phyloP scores from a whole-genome alignment of 116 monocot genomes.

The Cymodocea nodosa region DNA sequence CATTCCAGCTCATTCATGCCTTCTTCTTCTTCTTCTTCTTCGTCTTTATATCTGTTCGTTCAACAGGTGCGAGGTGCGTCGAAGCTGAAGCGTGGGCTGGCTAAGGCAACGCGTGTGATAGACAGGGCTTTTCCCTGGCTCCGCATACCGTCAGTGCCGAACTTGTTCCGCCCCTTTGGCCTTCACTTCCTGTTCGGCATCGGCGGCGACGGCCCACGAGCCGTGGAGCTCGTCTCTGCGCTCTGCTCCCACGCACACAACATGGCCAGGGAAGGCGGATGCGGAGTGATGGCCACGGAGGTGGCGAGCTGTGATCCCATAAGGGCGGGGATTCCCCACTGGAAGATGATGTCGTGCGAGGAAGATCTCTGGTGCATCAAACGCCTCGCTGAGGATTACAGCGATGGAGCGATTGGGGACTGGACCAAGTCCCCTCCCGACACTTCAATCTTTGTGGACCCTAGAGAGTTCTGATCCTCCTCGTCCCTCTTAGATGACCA shows the following conservation, averaged over 20 bases:
- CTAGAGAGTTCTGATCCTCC: constrained; percentile 54
- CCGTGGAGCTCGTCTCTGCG: constrained; percentile 18
- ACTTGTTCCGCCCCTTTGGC: constrained; percentile 76
- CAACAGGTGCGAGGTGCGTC: constrained; percentile 32
- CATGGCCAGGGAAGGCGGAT: constrained; percentile 47
- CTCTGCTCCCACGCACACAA: constrained; percentile 71
- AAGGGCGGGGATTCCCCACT: constrained; percentile 47
- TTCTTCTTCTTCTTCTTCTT: too few relatives aligned
- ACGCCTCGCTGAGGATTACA: constrained; percentile 47
- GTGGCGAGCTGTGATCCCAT: constrained; percentile 68
- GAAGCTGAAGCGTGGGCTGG: constrained; percentile 25
- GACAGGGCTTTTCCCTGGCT: constrained; percentile 63
- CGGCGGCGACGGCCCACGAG: constrained; percentile 50
- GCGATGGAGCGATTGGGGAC: constrained; percentile 57
- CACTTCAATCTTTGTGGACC: constrained; percentile 76
- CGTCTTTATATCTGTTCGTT: too few relatives aligned
- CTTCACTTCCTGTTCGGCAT: constrained; percentile 76
- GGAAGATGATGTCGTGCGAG: constrained; percentile 52
- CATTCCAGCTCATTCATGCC: too few relatives aligned
- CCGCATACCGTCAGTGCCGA: constrained; percentile 63
- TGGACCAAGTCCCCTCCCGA: constrained; percentile 71
- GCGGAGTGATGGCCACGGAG: constrained; percentile 60
- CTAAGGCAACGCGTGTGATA: constrained; percentile 29
- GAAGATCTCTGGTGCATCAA: constrained; percentile 93
- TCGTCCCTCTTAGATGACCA: too few relatives aligned